A percentile compares a stretch with the other conserved stretches of the same genome.
Evolutionary conservation across 2,329 filamentous ascomycete genomes (phyloP).

Genomic region (Periglandula ipomoeae): DNA sequence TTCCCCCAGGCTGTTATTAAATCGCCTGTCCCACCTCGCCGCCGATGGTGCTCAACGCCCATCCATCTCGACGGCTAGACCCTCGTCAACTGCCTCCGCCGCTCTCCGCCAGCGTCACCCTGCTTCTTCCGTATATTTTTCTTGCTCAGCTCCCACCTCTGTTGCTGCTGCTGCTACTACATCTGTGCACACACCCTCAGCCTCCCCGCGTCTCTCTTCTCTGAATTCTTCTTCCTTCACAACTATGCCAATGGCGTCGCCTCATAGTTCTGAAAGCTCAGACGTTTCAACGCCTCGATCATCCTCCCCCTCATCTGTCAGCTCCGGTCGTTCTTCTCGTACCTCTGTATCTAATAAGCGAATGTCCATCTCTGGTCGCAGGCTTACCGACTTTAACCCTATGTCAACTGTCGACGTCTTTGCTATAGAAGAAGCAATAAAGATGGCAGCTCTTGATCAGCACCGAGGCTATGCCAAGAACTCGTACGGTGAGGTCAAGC

Average conservation of each 20-base stretch:
- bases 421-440: constrained; percentile 51
- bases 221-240: constrained; percentile 5
- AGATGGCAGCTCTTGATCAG: constrained; percentile 49
- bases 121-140: constrained; percentile 4
- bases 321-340: constrained; percentile 38
- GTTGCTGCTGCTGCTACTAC: neutral
- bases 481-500: constrained; percentile 46
- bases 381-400: constrained; percentile 44
- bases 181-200: neutral
- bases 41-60: constrained; percentile 1
- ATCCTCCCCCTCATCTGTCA: constrained; percentile 38
- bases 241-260: constrained; percentile 21
- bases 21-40: constrained; percentile 7
- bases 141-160: constrained; percentile 2
- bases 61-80: constrained; percentile 5
- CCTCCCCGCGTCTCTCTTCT: neutral
- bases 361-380: constrained; percentile 40
- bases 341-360: constrained; percentile 43
- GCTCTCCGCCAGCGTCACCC: constrained; percentile 1
- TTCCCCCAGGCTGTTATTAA: constrained; percentile 11
- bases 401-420: constrained; percentile 47
- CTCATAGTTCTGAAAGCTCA: constrained; percentile 36
- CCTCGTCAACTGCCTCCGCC: constrained; percentile 3
- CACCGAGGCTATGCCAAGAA: constrained; percentile 51
- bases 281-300: constrained; percentile 48